Conservation (phyloP, 495 filamentous ascomycete genomes). For the Saxophila tyrrhenica region DNA sequence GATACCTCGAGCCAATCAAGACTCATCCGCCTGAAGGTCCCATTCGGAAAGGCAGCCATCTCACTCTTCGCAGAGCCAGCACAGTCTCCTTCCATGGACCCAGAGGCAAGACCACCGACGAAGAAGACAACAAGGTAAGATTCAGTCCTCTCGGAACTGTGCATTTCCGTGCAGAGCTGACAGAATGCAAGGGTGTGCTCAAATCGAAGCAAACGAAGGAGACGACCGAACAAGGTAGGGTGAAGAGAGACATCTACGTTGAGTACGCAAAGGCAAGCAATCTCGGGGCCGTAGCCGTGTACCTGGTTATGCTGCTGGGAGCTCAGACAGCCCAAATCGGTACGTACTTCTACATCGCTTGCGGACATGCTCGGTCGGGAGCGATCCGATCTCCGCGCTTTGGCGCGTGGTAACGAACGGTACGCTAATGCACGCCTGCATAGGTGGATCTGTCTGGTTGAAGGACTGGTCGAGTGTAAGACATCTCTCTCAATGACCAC, state of each 20-base stretch:
- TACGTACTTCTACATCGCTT: constrained; percentile 8
- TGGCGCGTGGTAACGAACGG: neutral
- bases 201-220: constrained; percentile 84
- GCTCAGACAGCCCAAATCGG: constrained; percentile 69
- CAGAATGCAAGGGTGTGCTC: constrained; percentile 34
- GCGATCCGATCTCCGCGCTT: neutral
- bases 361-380: neutral
- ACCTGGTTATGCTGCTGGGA: constrained; percentile 62
- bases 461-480: constrained; percentile 35
- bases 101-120: constrained; percentile 69
- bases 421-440: neutral
- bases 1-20: constrained; percentile 61
- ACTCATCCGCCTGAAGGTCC: constrained; percentile 31
- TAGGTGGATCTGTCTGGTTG: constrained; percentile 75
- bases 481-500: neutral
- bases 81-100: constrained; percentile 81
- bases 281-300: constrained; percentile 68
- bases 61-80: constrained; percentile 77
- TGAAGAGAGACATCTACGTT: constrained; percentile 65
- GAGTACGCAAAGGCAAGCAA: constrained; percentile 88
- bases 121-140: constrained; percentile 42
- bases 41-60: constrained; percentile 50
- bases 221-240: constrained; percentile 81
- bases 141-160: neutral
- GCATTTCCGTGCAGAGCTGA: neutral